Base-by-base conservation (phyloP, 1,139 yeast genomes). In the Sugiyamaella pinicola region DNA sequence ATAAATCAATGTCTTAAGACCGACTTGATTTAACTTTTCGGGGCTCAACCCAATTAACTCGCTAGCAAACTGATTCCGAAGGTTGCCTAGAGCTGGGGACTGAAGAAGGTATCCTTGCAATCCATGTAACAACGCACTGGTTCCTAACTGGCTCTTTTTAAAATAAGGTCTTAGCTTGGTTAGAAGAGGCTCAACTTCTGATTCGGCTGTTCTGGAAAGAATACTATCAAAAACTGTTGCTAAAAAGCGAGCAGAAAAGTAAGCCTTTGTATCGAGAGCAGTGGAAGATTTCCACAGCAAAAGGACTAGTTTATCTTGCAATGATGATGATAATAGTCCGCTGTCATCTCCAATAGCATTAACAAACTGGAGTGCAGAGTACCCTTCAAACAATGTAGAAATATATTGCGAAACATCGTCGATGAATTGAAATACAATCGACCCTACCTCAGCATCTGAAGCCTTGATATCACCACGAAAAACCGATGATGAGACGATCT, bases 41-140 rank as follows among this genome's bases (percentile, higher is more conserved):
- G 39, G 29, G 10, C 13, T 74, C 1, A 78, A 72, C 0, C 89
- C 87, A 51, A 86, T 71, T 28, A 86, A 67, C 58, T 84, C 90
- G 1, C 91, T 82, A 9, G 83, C 81, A n/a, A 80, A 72, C 56
- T 75, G 75, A 58, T 83, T 85, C 56, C 89, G 77, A n/a, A 80
- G 60, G 56, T 83, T 74, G 22, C 78, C 84, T 15, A 61, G 49
- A 7, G 53, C 47, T 4, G 49, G 46, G 47, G 55, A 39, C 24
- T 39, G 45, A 26, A 45, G 40, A 21, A 46, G 44, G 41, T 42
- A 56, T 40, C 54, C 47, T 37, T 58, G 54, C 40, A 60, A 43
- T n/a, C 57, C 58, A 6, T 53, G 45, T 13, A 60, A 31, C n/a
- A 58, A 52, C 15, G 61, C 60, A 10, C 56, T 52, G 5, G 54